Percentiles rank a stretch among this genome's conserved stretches.
phyloP scores from a whole-genome alignment of 2,329 filamentous ascomycete genomes.

The Fusarium floridanum region DNA sequence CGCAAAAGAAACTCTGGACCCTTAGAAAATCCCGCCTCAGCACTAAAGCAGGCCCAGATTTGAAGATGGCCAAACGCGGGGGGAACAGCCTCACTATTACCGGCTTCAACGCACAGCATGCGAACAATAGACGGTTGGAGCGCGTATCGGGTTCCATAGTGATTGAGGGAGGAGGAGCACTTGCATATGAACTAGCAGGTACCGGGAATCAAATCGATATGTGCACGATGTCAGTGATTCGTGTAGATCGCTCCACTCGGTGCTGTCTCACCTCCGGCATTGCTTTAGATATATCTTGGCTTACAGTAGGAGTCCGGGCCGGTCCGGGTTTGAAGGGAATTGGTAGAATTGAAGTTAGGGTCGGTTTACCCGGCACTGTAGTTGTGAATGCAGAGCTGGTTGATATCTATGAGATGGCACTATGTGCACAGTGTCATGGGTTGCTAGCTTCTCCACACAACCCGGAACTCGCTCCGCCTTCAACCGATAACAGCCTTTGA shows the following conservation, averaged over 20 bases:
- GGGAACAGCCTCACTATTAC: background rate
- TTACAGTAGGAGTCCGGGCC: background rate
- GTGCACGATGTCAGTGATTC: background rate
- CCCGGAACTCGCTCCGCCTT: constrained; percentile 12
- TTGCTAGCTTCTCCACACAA: constrained; percentile 19
- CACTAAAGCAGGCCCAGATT: background rate
- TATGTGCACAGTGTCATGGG: background rate
- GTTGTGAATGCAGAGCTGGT: background rate
- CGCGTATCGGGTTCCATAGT: background rate
- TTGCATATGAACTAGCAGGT: background rate
- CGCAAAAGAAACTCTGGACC: background rate
- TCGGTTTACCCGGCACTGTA: background rate
- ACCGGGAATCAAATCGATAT: background rate
- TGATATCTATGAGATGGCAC: background rate
- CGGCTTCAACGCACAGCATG: background rate
- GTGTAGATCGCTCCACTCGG: background rate
- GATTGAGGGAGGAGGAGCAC: background rate
- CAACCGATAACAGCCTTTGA: constrained; percentile 17
- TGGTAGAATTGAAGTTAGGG: background rate
- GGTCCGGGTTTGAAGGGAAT: background rate
- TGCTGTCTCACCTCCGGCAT: constrained; percentile 2
- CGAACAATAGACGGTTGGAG: background rate
- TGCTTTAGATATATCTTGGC: constrained; percentile 4
- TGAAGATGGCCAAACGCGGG: background rate
- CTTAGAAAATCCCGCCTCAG: background rate